Evolutionary conservation across 2,329 filamentous ascomycete species (phyloP).

Genomic region (Fonsecaea multimorphosa): DNA sequence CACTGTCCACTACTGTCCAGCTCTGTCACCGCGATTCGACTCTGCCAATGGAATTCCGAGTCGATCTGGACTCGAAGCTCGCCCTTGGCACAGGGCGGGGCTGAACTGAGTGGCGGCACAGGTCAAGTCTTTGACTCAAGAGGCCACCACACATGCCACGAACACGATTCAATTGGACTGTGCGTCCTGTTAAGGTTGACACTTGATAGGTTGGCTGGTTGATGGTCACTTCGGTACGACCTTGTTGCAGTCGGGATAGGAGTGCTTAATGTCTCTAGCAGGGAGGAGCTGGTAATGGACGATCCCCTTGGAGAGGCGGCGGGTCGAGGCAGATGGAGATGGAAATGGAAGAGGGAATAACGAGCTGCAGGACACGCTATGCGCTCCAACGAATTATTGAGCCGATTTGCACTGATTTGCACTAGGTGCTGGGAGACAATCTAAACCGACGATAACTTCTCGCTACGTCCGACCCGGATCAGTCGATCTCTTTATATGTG

Average conservation of each 20-base stretch:
- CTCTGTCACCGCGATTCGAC: conserved; percentile 8
- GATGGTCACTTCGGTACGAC: conserved; percentile 3
- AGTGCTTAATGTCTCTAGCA: neutral
- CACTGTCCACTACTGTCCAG: neutral
- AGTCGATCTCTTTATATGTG: conserved; percentile 27
- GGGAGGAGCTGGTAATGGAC: neutral
- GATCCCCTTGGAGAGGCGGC: neutral
- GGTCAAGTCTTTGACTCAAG: conserved; percentile 15
- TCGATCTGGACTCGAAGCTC: conserved; percentile 16
- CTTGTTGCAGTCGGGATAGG: neutral
- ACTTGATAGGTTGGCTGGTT: conserved; percentile 13
- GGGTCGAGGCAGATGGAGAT: neutral
- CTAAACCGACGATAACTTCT: conserved; percentile 9
- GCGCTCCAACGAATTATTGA: neutral
- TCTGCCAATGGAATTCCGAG: conserved; percentile 13
- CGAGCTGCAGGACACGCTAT: neutral
- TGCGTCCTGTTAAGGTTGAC: conserved; percentile 6
- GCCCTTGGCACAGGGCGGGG: conserved; percentile 15
- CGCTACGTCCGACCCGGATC: conserved; percentile 23
- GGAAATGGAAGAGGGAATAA: neutral
- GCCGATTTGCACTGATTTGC: neutral
- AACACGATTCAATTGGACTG: conserved; percentile 17
- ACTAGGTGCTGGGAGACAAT: conserved; percentile 4
- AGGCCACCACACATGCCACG: conserved; percentile 8
- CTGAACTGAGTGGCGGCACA: conserved; percentile 9